These are phyloP conservation scores for Cryptococcus sp. DNA, from an alignment of 1,284 basidiomycete species.

Conservation along the genomic window DNA sequence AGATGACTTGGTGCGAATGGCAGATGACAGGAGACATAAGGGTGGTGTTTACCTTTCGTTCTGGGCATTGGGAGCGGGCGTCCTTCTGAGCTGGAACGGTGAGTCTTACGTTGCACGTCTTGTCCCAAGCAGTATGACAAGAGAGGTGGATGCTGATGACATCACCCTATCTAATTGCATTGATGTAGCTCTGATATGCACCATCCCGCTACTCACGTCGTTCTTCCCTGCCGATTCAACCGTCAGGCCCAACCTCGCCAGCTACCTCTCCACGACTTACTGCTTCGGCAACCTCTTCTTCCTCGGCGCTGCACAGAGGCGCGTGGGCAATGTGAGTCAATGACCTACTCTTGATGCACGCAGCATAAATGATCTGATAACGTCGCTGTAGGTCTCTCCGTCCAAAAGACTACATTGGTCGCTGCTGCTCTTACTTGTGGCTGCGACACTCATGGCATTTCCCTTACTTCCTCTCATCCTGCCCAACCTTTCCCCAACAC, in stretches of 20 bases:
- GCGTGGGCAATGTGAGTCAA: slow-evolving; percentile 40
- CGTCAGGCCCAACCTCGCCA: slow-evolving; percentile 38
- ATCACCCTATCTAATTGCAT: neutral
- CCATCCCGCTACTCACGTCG: slow-evolving; percentile 43
- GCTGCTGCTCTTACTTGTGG: slow-evolving; percentile 36
- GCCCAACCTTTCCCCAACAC: slow-evolving; percentile 29
- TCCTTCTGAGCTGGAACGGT: slow-evolving; percentile 53
- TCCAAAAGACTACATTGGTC: slow-evolving; percentile 37
- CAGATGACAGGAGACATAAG: slow-evolving; percentile 9
- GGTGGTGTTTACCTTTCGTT: slow-evolving; percentile 42
- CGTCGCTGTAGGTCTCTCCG: slow-evolving; percentile 34
- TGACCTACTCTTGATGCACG: neutral
- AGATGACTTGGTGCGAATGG: neutral
- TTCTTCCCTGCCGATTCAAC: slow-evolving; percentile 35
- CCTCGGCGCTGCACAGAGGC: slow-evolving; percentile 48
- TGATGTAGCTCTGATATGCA: slow-evolving; percentile 50
- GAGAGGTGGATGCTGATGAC: no score
- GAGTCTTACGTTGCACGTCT: slow-evolving; percentile 14
- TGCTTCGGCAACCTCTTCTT: slow-evolving; percentile 52
- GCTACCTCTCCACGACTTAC: slow-evolving; percentile 45
- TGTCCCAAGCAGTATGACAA: no score
- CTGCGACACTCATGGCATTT: slow-evolving; percentile 39
- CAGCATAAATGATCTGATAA: neutral
- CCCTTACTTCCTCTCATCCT: slow-evolving; percentile 44
- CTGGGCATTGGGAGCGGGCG: slow-evolving; percentile 51